Evolutionary conservation across 345 rosid genomes (phyloP).

Genomic region (Corchorus capsularis): DNA sequence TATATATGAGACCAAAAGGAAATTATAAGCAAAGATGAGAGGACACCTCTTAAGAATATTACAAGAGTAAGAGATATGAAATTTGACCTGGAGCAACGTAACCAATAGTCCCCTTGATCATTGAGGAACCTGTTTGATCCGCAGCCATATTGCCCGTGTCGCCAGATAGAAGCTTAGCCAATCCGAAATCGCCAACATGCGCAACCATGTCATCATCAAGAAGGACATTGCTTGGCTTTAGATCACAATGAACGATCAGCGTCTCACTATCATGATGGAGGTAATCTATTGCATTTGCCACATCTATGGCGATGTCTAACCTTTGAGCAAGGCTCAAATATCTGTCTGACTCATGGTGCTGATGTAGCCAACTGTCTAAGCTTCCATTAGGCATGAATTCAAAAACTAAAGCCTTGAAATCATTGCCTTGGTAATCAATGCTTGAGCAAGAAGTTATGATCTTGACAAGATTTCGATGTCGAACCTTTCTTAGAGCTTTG

Average conservation of each 20-base stretch:
- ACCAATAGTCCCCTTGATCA: conserved; percentile 11
- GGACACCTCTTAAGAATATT: too few species aligned
- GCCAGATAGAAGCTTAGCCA: not conserved
- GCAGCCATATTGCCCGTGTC: too few species aligned
- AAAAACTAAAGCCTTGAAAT: conserved; percentile 21
- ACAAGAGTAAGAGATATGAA: too few species aligned
- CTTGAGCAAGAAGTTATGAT: conserved; percentile 5
- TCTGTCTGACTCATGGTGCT: not conserved
- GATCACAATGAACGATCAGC: conserved; percentile 29
- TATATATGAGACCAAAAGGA: too few species aligned
- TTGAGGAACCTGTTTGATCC: not conserved
- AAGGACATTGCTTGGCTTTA: conserved; percentile 19
- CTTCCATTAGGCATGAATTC: conserved; percentile 23
- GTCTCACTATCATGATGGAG: conserved; percentile 24
- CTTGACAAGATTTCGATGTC: conserved; percentile 24
- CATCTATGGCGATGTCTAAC: conserved; percentile 4
- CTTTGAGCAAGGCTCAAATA: not conserved
- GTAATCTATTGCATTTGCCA: conserved; percentile 25
- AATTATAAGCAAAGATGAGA: too few species aligned
- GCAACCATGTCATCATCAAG: conserved; percentile 9
- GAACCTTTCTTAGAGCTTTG: conserved; percentile 16
- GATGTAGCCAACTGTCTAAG: conserved; percentile 19
- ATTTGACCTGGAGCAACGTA: conserved; percentile 29
- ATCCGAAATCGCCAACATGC: conserved; percentile 13
- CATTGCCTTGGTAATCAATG: conserved; percentile 25